Percentiles rank a stretch among this genome's conserved stretches.
Evolutionary conservation across 1,139 yeast species (phyloP).

Genomic region (Debaryomyces nepalensis): DNA sequence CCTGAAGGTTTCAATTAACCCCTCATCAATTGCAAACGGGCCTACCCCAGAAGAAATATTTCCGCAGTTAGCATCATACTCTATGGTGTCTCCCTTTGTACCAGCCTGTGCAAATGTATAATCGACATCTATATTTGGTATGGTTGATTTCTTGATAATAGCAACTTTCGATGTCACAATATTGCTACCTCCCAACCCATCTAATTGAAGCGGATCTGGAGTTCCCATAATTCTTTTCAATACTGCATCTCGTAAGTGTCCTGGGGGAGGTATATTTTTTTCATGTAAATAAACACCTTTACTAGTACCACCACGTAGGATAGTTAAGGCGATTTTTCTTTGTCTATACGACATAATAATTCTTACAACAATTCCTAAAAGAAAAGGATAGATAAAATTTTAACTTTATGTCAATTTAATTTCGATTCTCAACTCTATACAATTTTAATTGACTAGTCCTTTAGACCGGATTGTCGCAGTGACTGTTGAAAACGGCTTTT

Average conservation of each 20-base stretch:
- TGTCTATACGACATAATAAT: neutral
- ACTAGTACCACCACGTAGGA: slow-evolving; percentile 1
- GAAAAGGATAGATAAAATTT: too few species aligned
- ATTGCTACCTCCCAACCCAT: slow-evolving; percentile 1
- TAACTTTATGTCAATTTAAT: too few species aligned
- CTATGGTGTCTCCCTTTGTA: neutral
- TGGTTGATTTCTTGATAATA: neutral
- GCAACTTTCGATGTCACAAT: slow-evolving; percentile 2
- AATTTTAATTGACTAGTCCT: too few species aligned
- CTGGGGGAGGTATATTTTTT: neutral
- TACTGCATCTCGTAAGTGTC: neutral
- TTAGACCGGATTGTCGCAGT: too few species aligned
- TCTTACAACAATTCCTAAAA: too few species aligned
- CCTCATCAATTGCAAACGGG: slow-evolving; percentile 1
- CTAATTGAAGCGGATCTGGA: neutral
- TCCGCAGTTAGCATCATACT: neutral
- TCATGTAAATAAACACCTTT: neutral
- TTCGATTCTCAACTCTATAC: too few species aligned
- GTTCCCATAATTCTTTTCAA: slow-evolving; percentile 3
- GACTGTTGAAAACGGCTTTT: too few species aligned
- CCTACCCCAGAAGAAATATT: slow-evolving; percentile 2
- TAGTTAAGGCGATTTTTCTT: neutral
- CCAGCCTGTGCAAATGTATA: slow-evolving; percentile 3
- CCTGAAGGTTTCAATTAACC: neutral
- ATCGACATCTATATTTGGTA: neutral